phyloP scores from a whole-genome alignment of 352 stramenopile genomes.

The Pythium grandisporangium region DNA sequence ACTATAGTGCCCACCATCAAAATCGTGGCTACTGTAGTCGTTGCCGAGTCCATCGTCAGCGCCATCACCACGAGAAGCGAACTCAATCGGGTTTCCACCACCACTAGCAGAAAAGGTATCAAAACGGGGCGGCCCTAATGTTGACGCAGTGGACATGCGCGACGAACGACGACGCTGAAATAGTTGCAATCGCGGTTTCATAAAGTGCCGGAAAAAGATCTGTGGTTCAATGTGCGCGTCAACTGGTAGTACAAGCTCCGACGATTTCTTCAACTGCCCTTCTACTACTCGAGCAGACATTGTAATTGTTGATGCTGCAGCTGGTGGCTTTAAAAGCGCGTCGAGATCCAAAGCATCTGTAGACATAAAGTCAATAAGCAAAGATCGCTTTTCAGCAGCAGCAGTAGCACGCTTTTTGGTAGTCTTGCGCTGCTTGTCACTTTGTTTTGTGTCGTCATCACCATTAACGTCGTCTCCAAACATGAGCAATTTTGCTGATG shows the following conservation, averaged over 20 bases:
- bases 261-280: slow-evolving; percentile 39
- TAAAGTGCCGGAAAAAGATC: slow-evolving; percentile 69
- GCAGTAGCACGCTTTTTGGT: slow-evolving; percentile 8
- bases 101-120: not conserved
- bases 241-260: slow-evolving; percentile 64
- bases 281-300: slow-evolving; percentile 41
- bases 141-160: no score
- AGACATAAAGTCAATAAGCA: slow-evolving; percentile 49
- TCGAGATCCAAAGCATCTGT: slow-evolving; percentile 30
- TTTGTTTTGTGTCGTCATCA: slow-evolving; percentile 8
- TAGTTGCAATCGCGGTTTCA: slow-evolving; percentile 60
- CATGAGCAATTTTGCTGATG: slow-evolving; percentile 28
- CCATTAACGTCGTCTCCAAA: slow-evolving; percentile 15
- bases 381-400: slow-evolving; percentile 29
- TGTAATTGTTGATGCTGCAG: slow-evolving; percentile 20
- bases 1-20: slow-evolving; percentile 19
- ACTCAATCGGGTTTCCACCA: not conserved
- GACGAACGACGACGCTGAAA: slow-evolving; percentile 25
- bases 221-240: slow-evolving; percentile 63
- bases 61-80: not conserved
- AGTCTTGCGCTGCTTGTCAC: slow-evolving; percentile 15
- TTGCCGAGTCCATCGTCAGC: not conserved
- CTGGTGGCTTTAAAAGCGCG: slow-evolving; percentile 29
- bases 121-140: no score
- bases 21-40: slow-evolving; percentile 8